Evolutionary conservation across 2,329 filamentous ascomycete species (phyloP), one percentile per base, ranked within the genome.

Genomic region (Sporothrix protearum): DNA sequence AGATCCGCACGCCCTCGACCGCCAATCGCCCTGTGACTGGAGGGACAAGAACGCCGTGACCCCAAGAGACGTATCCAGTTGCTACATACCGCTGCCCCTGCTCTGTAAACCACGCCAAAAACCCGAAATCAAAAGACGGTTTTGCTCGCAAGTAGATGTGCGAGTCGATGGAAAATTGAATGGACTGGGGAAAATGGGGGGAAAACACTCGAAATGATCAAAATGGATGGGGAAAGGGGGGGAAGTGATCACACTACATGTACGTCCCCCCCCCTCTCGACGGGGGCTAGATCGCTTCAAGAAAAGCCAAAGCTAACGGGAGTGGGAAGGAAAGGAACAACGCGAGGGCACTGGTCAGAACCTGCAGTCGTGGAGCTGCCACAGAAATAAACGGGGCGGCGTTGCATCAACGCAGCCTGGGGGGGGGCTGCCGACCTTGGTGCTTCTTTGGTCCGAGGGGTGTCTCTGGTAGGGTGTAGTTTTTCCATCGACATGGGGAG

Each of bases 401-500:
- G 45, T 67, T 67, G 63, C 45, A 49, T 33, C 45, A 16, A 49
- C 25, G 10, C 22, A 49, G 42, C 39, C 28, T 6, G 28, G 7
- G 3, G 42, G 36, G 25, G 42, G 61, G 45, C 61, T 66, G 16
- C 61, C 39, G 39, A 33, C 39, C 61, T 66, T 19, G 42, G 39
- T 47, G 14, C 33, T 36, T 45, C 59, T 51, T 67, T 67, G 45
- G 45, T 36, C 45, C 63, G 63, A 67, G 16, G 19, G 3, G n/a
- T 2, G n/a, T 16, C 0, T 28, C 28, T 63, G 1, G 28, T 45
- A 33, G 8, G 45, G 12, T 42, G 63, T 67, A 67, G 63, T 67
- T 67, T 67, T 67, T 67, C 63, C 63, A 67, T 67, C 63, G 63
- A 36, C 45, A 66, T 51, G 42, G 45, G 28, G 45, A 28, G 19